Base-by-base conservation (phyloP, 345 rosid genomes). In the Erodium maritimum region DNA sequence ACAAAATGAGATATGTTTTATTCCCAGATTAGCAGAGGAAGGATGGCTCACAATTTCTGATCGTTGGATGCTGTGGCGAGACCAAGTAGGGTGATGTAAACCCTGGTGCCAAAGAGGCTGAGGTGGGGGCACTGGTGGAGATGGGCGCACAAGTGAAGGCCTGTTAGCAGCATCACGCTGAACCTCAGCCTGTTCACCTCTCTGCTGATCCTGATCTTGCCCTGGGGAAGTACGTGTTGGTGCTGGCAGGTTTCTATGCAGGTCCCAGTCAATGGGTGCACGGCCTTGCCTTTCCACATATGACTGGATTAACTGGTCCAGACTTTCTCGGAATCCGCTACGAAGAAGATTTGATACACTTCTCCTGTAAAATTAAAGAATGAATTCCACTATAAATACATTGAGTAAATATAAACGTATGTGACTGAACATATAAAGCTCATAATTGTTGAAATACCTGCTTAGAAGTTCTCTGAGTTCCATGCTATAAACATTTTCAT, bases 291-390 rank as follows among this genome's bases (percentile, higher is more conserved):
- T 87, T 67, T 90, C 87, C 60, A 84, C 96, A 66, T 94, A 90
- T 45, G 97, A 87, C 66, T 90, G 96, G 72, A 94, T 94, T 62
- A 90, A 68, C 20, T 90, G 99, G 69, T 94, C 99, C 71, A 94
- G 75, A 65, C 96, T 94, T 82, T 94, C 99, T 53, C 99, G 96
- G 81, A 94, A 94, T 46, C 96, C 97, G 70, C 99, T 94, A 50
- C 88, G 85, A 73, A 94, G 88, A 67, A 94, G 93, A 76, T 87
- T 94, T 53, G 99, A 90, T 67, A 94, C 99, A 52, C 95, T 94
- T 74, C 97, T 84, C 87, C 99, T 90, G 69, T 61, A 69, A n/a
- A 62, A 21, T 54, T 54, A 21, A 54, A 20, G 16, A 0, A 21
- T 22, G 50, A 42, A 61, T 52, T 22, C 46, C 24, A 63, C 61